Evolutionary conservation across 208 protist genomes (phyloP).

Genomic region (Crithidia expoeki): DNA sequence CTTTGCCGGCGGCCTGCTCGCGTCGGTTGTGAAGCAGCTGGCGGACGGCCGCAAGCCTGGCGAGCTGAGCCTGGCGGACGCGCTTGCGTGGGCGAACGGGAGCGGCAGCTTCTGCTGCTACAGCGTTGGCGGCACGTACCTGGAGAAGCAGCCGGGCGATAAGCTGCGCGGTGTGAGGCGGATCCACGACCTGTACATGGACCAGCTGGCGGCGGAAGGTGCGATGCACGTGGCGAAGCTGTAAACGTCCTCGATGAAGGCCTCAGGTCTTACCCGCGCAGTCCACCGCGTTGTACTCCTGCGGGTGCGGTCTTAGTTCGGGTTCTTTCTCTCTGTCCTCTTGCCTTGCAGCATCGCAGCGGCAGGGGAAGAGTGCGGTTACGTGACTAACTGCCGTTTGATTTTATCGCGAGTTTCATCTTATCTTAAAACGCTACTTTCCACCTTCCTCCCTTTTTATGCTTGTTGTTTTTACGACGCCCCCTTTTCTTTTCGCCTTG

Average conservation of each 20-base stretch:
- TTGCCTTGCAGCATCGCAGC: not conserved
- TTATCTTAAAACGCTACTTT: conserved; percentile 7
- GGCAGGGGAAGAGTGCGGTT: not conserved
- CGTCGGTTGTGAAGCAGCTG: conserved; percentile 30
- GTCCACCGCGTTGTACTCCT: not conserved
- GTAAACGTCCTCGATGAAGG: not conserved
- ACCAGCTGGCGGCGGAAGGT: conserved; percentile 30
- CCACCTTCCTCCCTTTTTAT: not conserved
- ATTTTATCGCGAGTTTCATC: not conserved
- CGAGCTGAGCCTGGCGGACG: conserved; percentile 28
- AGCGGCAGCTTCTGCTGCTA: conserved; percentile 40
- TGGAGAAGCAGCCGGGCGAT: conserved; percentile 31
- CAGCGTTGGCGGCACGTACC: conserved; percentile 37
- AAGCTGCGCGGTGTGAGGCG: conserved; percentile 28
- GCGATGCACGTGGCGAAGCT: conserved; percentile 23
- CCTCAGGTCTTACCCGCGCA: not conserved
- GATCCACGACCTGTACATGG: conserved; percentile 31
- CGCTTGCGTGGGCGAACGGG: conserved; percentile 31
- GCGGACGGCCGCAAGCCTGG: conserved; percentile 21
- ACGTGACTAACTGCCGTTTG: not conserved
- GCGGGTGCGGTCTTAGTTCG: not conserved
- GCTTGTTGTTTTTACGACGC: not conserved
- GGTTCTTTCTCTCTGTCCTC: not conserved
- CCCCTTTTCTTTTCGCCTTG: not conserved
- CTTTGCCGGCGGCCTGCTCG: conserved; percentile 36